Evolutionary conservation across 768 basidiomycete species (phyloP).

Genomic region (Roridomyces roridus): DNA sequence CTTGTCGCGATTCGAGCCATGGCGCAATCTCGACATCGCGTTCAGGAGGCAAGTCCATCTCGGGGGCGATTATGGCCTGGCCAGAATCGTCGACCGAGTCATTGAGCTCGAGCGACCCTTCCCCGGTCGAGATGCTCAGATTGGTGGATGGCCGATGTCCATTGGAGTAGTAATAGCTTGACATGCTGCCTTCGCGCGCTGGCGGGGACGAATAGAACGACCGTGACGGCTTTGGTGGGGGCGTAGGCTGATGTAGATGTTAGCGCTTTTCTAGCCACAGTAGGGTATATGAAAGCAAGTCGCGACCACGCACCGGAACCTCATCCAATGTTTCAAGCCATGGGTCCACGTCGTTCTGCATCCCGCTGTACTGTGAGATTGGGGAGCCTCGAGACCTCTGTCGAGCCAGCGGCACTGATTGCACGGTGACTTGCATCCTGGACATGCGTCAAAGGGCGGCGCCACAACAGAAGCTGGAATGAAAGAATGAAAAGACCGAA

Average conservation of each 20-base stretch:
- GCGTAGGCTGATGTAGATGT: conserved; percentile 17
- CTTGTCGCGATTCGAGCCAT: conserved; percentile 21
- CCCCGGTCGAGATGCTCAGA: conserved; percentile 20
- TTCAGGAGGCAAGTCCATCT: conserved; percentile 20
- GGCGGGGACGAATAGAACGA: conserved; percentile 24
- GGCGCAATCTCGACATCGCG: conserved; percentile 29
- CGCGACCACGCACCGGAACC: conserved; percentile 10
- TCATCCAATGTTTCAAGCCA: conserved; percentile 18
- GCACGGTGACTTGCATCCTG: conserved; percentile 18
- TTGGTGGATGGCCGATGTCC: conserved; percentile 21
- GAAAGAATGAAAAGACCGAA: too few species aligned
- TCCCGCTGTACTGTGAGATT: neutral
- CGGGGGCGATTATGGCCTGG: conserved; percentile 24
- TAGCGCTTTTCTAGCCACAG: conserved; percentile 2
- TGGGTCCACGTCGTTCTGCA: conserved; percentile 10
- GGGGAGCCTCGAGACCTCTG: neutral
- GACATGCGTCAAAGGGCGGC: conserved; percentile 8
- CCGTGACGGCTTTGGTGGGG: conserved; percentile 19
- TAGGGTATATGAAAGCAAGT: neutral
- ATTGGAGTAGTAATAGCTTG: conserved; percentile 19
- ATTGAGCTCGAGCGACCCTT: conserved; percentile 24
- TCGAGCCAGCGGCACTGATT: conserved; percentile 1
- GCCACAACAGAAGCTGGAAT: too few species aligned
- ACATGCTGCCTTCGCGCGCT: conserved; percentile 26
- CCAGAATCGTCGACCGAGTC: conserved; percentile 32